These are phyloP conservation scores for Agaricus subrufescens DNA, from an alignment of 768 basidiomycete species.

Conservation along the genomic window DNA sequence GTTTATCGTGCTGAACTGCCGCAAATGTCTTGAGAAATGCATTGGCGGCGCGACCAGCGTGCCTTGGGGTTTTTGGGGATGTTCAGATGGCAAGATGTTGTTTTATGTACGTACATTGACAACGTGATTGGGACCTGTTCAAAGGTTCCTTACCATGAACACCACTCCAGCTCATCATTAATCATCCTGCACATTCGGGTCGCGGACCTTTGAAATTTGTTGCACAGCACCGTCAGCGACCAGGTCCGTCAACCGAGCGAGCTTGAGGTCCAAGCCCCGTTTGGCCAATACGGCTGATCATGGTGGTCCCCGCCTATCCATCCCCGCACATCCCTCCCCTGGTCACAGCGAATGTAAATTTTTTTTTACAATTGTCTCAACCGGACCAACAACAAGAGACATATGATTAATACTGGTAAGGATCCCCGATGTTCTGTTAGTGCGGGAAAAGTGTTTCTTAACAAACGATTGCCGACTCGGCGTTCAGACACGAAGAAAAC, in stretches of 20 bases:
- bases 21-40: no score
- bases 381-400: not conserved
- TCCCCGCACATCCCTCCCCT: not conserved
- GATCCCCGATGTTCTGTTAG: not conserved
- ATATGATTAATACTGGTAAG: not conserved
- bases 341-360: no score
- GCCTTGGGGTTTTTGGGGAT: no score
- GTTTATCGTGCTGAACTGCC: no score
- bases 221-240: no score
- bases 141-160: no score
- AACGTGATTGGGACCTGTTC: no score
- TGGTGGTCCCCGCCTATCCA: not conserved
- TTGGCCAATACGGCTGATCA: not conserved
- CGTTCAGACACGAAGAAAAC: not conserved
- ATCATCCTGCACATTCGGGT: not conserved
- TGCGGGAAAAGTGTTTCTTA: not conserved
- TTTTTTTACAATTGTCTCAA: no score
- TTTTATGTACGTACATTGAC: not conserved
- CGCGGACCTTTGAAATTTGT: not conserved
- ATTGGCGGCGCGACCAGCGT: no score
- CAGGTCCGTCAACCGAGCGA: not conserved
- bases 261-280: constrained; percentile 1
- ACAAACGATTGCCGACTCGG: not conserved
- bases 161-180: not conserved
- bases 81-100: no score